Evolutionary conservation across 2,329 filamentous ascomycete species (phyloP).

Genomic region (Elsinoe perseae): DNA sequence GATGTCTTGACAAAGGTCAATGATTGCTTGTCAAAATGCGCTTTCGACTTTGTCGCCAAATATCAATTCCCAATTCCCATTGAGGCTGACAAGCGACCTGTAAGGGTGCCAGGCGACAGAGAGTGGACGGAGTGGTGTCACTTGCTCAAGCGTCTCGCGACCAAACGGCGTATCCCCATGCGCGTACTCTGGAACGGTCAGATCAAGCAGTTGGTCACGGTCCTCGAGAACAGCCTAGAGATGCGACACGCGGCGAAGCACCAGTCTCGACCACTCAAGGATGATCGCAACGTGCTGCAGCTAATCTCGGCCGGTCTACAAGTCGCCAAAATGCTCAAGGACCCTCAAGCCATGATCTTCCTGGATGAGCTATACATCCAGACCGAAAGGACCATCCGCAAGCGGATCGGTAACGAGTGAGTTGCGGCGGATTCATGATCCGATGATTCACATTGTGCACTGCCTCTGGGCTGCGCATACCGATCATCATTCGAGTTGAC

Average conservation of each 20-base stretch:
- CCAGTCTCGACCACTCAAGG: slow-evolving; percentile 73
- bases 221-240: slow-evolving; percentile 79
- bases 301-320: slow-evolving; percentile 80
- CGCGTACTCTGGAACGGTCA: slow-evolving; percentile 76
- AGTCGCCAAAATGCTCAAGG: slow-evolving; percentile 79
- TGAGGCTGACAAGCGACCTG: slow-evolving; percentile 71
- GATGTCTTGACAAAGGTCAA: slow-evolving; percentile 72
- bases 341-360: slow-evolving; percentile 74
- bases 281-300: slow-evolving; percentile 82
- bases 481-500: slow-evolving; percentile 7
- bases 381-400: slow-evolving; percentile 48
- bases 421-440: background rate
- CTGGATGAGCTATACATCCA: slow-evolving; percentile 73
- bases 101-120: slow-evolving; percentile 65
- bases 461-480: background rate
- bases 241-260: slow-evolving; percentile 81
- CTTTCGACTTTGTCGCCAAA: slow-evolving; percentile 83
- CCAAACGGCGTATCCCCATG: slow-evolving; percentile 76
- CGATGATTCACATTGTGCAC: background rate
- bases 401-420: slow-evolving; percentile 8
- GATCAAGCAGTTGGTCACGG: slow-evolving; percentile 85
- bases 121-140: slow-evolving; percentile 94
- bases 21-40: slow-evolving; percentile 74
- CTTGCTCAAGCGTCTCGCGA: slow-evolving; percentile 74
- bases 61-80: slow-evolving; percentile 85